These are phyloP conservation scores for Gaeumannomyces sp. DNA, from an alignment of 2,329 filamentous ascomycete species.

Conservation along the genomic window DNA sequence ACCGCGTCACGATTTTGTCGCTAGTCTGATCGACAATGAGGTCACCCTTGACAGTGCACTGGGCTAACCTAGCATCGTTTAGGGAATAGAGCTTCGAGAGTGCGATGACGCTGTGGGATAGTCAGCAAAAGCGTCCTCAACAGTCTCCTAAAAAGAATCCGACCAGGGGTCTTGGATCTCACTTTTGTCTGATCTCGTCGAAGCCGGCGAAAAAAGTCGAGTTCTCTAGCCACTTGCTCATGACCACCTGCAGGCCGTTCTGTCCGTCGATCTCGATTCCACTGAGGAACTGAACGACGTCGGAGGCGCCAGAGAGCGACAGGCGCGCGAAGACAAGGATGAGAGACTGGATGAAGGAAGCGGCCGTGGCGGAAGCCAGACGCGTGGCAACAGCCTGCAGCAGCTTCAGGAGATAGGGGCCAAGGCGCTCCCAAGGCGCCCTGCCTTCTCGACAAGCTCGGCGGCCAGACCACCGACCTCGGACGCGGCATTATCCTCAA, in stretches of 20 bases:
- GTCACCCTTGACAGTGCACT: slow-evolving; percentile 86
- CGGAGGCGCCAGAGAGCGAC: slow-evolving; percentile 74
- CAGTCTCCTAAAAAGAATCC: background rate
- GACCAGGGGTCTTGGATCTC: slow-evolving; percentile 29
- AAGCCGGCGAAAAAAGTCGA: slow-evolving; percentile 97
- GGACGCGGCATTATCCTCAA: slow-evolving; percentile 93
- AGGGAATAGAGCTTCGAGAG: slow-evolving; percentile 86
- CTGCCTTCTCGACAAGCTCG: slow-evolving; percentile 91
- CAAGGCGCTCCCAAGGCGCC: slow-evolving; percentile 82
- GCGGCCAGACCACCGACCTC: slow-evolving; percentile 93
- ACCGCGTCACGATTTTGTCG: slow-evolving; percentile 88
- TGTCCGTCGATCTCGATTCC: slow-evolving; percentile 73
- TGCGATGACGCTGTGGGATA: slow-evolving; percentile 66
- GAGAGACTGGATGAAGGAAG: slow-evolving; percentile 89
- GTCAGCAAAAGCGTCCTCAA: slow-evolving; percentile 21
- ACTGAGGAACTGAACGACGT: slow-evolving; percentile 87
- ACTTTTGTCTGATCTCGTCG: slow-evolving; percentile 96
- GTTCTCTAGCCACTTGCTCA: slow-evolving; percentile 96
- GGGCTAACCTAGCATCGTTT: slow-evolving; percentile 70
- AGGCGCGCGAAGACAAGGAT: slow-evolving; percentile 93
- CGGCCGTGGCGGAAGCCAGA: slow-evolving; percentile 73
- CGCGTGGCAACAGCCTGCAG: slow-evolving; percentile 83
- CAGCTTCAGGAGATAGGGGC: slow-evolving; percentile 82
- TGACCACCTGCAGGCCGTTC: slow-evolving; percentile 80
- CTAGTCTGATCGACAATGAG: slow-evolving; percentile 68